phyloP scores from a whole-genome alignment of 257 asterid species.

The Solanum rostratum region DNA sequence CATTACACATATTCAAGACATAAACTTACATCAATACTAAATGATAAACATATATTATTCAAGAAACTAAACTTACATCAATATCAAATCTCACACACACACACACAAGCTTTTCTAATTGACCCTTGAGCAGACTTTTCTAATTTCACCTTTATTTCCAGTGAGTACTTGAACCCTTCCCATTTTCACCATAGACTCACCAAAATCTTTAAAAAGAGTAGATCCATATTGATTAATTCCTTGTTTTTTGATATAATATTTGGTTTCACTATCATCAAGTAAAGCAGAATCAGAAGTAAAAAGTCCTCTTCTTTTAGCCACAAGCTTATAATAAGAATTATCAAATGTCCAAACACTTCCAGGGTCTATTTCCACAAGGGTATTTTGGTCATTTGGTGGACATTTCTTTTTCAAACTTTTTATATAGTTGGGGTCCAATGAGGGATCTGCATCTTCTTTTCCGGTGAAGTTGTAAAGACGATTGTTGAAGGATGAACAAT shows the following conservation, averaged over 20 bases:
- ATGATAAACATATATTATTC: neutral
- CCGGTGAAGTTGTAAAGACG: conserved; percentile 35
- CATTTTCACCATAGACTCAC: conserved; percentile 36
- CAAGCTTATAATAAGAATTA: conserved; percentile 8
- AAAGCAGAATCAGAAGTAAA: conserved; percentile 33
- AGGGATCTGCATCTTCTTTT: conserved; percentile 16
- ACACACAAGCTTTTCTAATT: neutral
- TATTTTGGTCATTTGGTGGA: conserved; percentile 7
- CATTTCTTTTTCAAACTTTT: conserved; percentile 15
- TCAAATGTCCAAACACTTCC: conserved; percentile 32
- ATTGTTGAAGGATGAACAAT: conserved; percentile 27
- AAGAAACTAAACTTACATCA: neutral
- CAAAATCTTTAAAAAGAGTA: conserved; percentile 32
- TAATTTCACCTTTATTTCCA: conserved; percentile 27
- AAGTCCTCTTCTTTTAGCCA: conserved; percentile 29
- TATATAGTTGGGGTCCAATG: conserved; percentile 18
- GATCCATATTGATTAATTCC: conserved; percentile 2
- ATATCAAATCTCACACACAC: neutral
- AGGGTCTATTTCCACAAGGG: conserved; percentile 36
- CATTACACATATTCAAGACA: neutral
- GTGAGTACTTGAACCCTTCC: conserved; percentile 34
- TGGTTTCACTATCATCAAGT: conserved; percentile 22
- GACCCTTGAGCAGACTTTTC: conserved; percentile 25
- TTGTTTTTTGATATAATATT: conserved; percentile 16
- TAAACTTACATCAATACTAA: neutral